phyloP scores from a whole-genome alignment of 2,329 filamentous ascomycete species.

The Phyllosticta paracitricarpa region DNA sequence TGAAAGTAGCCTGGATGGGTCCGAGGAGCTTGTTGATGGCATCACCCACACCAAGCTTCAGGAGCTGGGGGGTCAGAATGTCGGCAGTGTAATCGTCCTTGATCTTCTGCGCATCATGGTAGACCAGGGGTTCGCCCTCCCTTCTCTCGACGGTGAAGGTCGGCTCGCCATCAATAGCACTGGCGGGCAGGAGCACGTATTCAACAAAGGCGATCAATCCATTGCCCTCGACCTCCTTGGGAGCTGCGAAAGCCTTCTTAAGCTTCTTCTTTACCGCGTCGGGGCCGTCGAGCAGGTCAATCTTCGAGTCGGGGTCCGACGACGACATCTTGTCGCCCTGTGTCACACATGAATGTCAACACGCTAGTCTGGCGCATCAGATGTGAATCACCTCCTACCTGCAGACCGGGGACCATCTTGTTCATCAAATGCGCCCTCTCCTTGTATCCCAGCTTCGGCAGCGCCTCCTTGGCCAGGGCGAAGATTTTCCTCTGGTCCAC shows the following conservation, averaged over 20 bases:
- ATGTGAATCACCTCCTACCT: constrained; percentile 68
- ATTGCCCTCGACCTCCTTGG: constrained; percentile 71
- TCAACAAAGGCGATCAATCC: constrained; percentile 81
- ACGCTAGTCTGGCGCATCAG: constrained; percentile 68
- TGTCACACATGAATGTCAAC: constrained; percentile 52
- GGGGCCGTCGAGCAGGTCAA: constrained; percentile 76
- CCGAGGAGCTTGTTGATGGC: constrained; percentile 64
- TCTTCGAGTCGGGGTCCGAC: constrained; percentile 68
- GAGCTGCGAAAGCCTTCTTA: constrained; percentile 71
- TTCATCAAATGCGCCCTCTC: constrained; percentile 66
- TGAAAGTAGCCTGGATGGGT: constrained; percentile 67
- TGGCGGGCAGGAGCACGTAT: constrained; percentile 71
- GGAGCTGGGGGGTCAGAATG: constrained; percentile 70
- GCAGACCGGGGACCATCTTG: constrained; percentile 80
- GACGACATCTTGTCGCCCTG: constrained; percentile 70
- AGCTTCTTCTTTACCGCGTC: constrained; percentile 58
- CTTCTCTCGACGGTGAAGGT: constrained; percentile 61
- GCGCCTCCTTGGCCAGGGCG: constrained; percentile 69
- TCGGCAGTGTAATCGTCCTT: constrained; percentile 74
- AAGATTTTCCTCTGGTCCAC: constrained; percentile 85
- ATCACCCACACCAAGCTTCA: constrained; percentile 74
- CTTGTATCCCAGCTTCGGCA: constrained; percentile 78
- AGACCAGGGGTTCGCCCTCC: constrained; percentile 66
- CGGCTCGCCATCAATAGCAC: constrained; percentile 47
- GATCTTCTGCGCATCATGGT: constrained; percentile 64